phyloP scores from a whole-genome alignment of 345 rosid species.

The Microthlaspi erraticum region DNA sequence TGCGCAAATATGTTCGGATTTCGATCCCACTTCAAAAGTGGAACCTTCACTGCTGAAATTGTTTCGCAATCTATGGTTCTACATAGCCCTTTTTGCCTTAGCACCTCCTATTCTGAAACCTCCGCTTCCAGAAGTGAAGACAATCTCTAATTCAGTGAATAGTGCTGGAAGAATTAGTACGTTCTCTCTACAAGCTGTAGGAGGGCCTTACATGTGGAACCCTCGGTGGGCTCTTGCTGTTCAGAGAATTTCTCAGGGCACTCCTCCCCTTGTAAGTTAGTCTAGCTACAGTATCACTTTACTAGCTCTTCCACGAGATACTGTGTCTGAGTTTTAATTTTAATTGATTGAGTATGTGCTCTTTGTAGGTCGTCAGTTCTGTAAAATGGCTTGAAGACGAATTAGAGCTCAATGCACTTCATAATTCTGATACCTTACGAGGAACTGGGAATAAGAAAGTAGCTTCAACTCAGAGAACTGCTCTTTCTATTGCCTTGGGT shows the following conservation, averaged over 20 bases:
- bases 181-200: slow-evolving; percentile 77
- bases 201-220: slow-evolving; percentile 94
- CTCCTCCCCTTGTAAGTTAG: slow-evolving; percentile 94
- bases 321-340: background rate
- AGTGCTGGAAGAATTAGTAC: slow-evolving; percentile 67
- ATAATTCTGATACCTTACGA: slow-evolving; percentile 72
- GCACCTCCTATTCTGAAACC: slow-evolving; percentile 77
- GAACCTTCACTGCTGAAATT: slow-evolving; percentile 87
- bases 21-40: slow-evolving; percentile 69
- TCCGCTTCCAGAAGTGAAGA: slow-evolving; percentile 55
- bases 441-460: slow-evolving; percentile 86
- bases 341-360: slow-evolving; percentile 18
- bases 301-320: background rate
- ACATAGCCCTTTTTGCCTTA: slow-evolving; percentile 88
- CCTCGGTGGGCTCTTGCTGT: slow-evolving; percentile 77
- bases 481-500: slow-evolving; percentile 89
- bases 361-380: slow-evolving; percentile 80
- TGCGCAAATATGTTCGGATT: slow-evolving; percentile 90
- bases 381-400: slow-evolving; percentile 98
- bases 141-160: slow-evolving; percentile 63
- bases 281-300: slow-evolving; percentile 4
- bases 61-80: slow-evolving; percentile 95
- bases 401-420: slow-evolving; percentile 87
- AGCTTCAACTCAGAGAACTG: slow-evolving; percentile 71
- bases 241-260: slow-evolving; percentile 86